Base-by-base conservation (phyloP, 1,284 basidiomycete genomes). In the Heliocybe sulcata region DNA sequence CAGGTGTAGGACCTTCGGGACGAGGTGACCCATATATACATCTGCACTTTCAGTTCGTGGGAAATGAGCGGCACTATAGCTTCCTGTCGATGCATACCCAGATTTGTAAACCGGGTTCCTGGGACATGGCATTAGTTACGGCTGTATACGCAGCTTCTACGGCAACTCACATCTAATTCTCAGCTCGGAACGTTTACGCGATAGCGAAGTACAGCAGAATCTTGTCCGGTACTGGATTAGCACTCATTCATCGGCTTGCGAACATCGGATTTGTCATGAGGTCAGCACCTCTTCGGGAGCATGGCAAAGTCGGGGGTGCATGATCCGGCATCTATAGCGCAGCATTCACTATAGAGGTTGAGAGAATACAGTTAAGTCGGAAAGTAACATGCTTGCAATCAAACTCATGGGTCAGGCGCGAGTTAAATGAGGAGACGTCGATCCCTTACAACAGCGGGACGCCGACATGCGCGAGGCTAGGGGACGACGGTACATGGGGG, bases 111-210 rank as follows among this genome's bases (percentile, higher is more conserved):
- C 38, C n/a, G 16, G 12, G 38, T 42, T 42, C 38, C 38, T 42
- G 19, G 12, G 16, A 20, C 6, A 16, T 42, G 38, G 38, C 38
- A 16, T 42, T 42, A 42, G 38, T 42, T 42, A 42, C 38, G 38
- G 38, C 38, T 42, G n/a, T 31, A 12, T 42, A 42, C 38, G 8
- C 38, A 42, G 38, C 38, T 42, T 42, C 38, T 42, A 42, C 38
- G 38, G 38, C 38, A 42, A 42, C 38, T 42, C 38, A 42, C 38
- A 42, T 42, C 38, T 42, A n/a, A 42, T 42, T 42, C 38, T 42
- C 38, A 42, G 12, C 12, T 20, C 38, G 38, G 38, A 42, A 9
- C 38, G 38, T 42, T 31, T 42, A 42, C 38, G 38, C 38, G 38
- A 42, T 42, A n/a, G 12, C 38, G 38, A 42, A 42, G 16, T n/a